Evolutionary conservation across 2,329 filamentous ascomycete species (phyloP).

Genomic region (Nigrospora oryzae): DNA sequence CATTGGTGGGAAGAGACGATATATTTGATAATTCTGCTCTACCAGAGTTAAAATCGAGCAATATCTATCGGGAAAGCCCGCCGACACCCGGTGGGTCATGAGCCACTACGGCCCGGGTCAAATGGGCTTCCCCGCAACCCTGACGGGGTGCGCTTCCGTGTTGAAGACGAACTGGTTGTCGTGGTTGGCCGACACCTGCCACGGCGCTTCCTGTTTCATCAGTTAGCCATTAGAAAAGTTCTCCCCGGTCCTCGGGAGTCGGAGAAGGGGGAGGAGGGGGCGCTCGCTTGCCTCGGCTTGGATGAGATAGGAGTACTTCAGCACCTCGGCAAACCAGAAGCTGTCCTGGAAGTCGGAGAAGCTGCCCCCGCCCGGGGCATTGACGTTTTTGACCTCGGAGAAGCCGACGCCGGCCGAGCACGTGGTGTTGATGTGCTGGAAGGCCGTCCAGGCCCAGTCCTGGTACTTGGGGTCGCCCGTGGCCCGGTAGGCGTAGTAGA

Average conservation of each 20-base stretch:
- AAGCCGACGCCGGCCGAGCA: slow-evolving; percentile 60
- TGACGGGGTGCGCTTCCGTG: slow-evolving; percentile 26
- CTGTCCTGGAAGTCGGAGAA: slow-evolving; percentile 71
- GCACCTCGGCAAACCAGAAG: slow-evolving; percentile 79
- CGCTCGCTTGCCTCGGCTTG: slow-evolving; percentile 34
- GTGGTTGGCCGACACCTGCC: slow-evolving; percentile 36
- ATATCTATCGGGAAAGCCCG: too few species aligned
- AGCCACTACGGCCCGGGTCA: slow-evolving; percentile 1
- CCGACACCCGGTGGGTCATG: background rate
- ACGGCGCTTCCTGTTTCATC: slow-evolving; percentile 36
- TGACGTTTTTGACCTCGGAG: slow-evolving; percentile 58
- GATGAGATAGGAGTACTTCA: slow-evolving; percentile 78
- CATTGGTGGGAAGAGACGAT: too few species aligned
- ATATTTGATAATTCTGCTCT: too few species aligned
- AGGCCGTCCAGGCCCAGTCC: slow-evolving; percentile 78
- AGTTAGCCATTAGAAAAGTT: slow-evolving; percentile 1
- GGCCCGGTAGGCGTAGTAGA: slow-evolving; percentile 79
- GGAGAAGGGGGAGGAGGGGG: too few species aligned
- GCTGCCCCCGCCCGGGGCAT: slow-evolving; percentile 48
- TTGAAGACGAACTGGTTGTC: slow-evolving; percentile 47
- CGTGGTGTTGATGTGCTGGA: slow-evolving; percentile 56
- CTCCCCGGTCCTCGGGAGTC: too few species aligned
- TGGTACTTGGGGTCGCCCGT: slow-evolving; percentile 71
- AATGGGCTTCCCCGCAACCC: slow-evolving; percentile 16
- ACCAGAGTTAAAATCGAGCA: too few species aligned